These are phyloP conservation scores for Lipomyces orientalis DNA, from an alignment of 805 yeast species.

Conservation along the genomic window DNA sequence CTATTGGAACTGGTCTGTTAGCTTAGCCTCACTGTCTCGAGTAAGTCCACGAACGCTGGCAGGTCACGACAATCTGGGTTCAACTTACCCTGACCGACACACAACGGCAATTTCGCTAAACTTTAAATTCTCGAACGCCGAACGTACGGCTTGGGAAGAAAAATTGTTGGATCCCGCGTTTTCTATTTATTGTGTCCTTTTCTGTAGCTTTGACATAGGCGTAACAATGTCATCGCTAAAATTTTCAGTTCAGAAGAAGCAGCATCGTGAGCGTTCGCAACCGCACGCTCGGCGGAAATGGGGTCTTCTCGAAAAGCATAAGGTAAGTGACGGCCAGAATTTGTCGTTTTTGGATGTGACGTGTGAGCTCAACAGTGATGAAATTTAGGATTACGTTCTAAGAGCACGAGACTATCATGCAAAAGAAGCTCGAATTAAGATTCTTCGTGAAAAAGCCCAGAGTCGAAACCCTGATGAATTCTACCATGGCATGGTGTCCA, in stretches of 20 bases:
- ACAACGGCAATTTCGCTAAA: neutral
- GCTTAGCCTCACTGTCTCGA: neutral
- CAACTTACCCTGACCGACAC: neutral
- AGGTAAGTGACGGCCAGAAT: constrained; percentile 40
- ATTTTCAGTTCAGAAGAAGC: constrained; percentile 93
- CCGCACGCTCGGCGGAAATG: constrained; percentile 70
- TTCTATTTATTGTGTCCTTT: neutral
- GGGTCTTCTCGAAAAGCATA: constrained; percentile 93
- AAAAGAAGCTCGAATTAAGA: constrained; percentile 66
- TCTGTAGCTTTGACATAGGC: neutral
- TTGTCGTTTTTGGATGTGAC: neutral
- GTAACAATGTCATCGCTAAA: constrained; percentile 71
- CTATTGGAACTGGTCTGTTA: no score
- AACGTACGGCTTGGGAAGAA: neutral
- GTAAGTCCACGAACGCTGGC: no score
- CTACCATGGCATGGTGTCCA: constrained; percentile 87
- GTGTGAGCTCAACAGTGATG: neutral
- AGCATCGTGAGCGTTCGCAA: constrained; percentile 93
- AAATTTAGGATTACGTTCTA: constrained; percentile 60
- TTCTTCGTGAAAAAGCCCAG: constrained; percentile 72
- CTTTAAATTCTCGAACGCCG: neutral
- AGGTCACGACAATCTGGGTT: neutral
- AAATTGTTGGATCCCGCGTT: neutral
- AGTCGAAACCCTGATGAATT: constrained; percentile 92
- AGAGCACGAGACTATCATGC: constrained; percentile 69